phyloP scores from a whole-genome alignment of 2,329 filamentous ascomycete genomes.

The Xylaria sp. region DNA sequence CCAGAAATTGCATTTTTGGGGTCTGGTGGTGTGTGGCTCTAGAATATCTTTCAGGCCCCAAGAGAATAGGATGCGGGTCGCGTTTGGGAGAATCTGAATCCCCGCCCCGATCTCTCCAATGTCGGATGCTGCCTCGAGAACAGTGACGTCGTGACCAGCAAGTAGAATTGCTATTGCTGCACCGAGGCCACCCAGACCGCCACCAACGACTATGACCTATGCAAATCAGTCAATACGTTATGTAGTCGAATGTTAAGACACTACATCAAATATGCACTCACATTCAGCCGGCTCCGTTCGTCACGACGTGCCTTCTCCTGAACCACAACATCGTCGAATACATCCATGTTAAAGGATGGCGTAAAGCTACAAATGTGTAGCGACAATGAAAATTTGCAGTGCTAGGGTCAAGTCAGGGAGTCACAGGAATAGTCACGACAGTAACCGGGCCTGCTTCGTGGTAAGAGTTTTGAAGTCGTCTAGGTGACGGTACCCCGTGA shows the following conservation, averaged over 20 bases:
- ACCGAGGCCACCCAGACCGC: conserved; percentile 60
- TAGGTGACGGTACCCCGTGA: too few relatives aligned
- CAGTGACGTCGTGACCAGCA: conserved; percentile 52
- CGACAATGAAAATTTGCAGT: too few relatives aligned
- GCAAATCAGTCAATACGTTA: neutral
- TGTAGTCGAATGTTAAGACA: too few relatives aligned
- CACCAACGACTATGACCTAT: conserved; percentile 59
- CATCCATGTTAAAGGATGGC: neutral
- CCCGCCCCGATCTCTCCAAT: conserved; percentile 57
- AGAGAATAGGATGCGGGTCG: conserved; percentile 52
- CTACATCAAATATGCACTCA: neutral
- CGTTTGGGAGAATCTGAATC: conserved; percentile 57
- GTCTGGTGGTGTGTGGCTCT: conserved; percentile 48
- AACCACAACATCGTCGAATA: neutral
- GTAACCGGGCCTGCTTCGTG: too few relatives aligned
- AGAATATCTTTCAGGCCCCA: conserved; percentile 55
- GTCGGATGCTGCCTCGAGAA: conserved; percentile 54
- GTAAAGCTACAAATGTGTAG: too few relatives aligned
- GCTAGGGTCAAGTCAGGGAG: too few relatives aligned
- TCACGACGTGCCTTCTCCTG: conserved; percentile 18
- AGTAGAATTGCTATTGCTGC: conserved; percentile 54
- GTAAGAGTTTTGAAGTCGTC: too few relatives aligned
- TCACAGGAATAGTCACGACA: too few relatives aligned
- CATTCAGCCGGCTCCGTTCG: conserved; percentile 27
- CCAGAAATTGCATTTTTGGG: conserved; percentile 53